Evolutionary conservation across 2,329 filamentous ascomycete genomes (phyloP).

Genomic region (Microdochium nivale): DNA sequence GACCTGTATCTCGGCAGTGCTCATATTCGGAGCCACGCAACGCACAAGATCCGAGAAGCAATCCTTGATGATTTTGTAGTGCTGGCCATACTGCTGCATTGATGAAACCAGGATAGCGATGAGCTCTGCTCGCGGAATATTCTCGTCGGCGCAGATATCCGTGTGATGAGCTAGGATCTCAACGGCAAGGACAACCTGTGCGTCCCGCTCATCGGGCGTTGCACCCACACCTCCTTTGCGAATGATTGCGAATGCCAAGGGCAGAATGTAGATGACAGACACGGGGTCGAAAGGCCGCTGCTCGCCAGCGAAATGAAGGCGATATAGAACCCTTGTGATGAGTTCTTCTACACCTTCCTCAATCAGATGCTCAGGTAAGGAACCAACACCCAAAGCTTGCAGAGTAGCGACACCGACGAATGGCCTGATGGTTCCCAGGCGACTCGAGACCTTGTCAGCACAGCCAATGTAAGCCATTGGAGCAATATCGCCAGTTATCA

Average conservation of each 20-base stretch:
- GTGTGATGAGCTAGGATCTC: conserved; percentile 89
- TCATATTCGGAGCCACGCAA: conserved; percentile 77
- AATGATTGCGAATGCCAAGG: conserved; percentile 71
- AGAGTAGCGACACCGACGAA: conserved; percentile 87
- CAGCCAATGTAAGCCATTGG: conserved; percentile 73
- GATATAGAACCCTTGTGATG: conserved; percentile 81
- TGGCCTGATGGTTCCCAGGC: conserved; percentile 66
- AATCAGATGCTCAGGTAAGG: conserved; percentile 63
- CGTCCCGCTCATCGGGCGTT: conserved; percentile 70
- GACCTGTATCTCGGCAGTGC: conserved; percentile 58
- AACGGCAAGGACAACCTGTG: conserved; percentile 80
- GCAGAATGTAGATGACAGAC: conserved; percentile 79
- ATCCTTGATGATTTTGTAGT: conserved; percentile 93
- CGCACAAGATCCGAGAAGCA: conserved; percentile 81
- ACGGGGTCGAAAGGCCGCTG: conserved; percentile 89
- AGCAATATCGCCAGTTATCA: conserved; percentile 73
- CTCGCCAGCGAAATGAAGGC: conserved; percentile 81
- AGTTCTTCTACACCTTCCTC: conserved; percentile 78
- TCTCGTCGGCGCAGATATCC: conserved; percentile 63
- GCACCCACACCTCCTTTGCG: conserved; percentile 69
- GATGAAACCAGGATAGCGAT: conserved; percentile 64
- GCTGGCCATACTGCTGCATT: conserved; percentile 84
- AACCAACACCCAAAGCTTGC: conserved; percentile 64
- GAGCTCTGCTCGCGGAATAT: conserved; percentile 68
- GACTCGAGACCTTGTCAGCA: conserved; percentile 62